Evolutionary conservation across 1,284 basidiomycete species (phyloP).

Genomic region (Entoloma clypeatum): DNA sequence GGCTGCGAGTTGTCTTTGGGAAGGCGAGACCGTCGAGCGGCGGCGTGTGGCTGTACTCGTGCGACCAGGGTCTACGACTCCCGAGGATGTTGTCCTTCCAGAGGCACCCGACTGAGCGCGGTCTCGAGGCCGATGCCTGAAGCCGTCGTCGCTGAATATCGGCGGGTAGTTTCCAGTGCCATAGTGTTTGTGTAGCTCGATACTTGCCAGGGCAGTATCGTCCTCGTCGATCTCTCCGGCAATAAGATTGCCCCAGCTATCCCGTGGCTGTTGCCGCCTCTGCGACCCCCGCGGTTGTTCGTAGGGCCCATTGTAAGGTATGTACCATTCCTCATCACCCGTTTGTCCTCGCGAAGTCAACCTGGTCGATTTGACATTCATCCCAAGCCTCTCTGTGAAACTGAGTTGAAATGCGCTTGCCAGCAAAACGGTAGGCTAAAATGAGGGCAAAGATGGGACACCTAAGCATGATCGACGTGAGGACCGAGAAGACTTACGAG

Average conservation of each 20-base stretch:
- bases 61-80: conserved; percentile 29
- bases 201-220: conserved; percentile 25
- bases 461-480: too few relatives aligned
- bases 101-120: conserved; percentile 33
- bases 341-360: conserved; percentile 9
- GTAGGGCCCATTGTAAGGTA: conserved; percentile 60
- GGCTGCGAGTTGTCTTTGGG: conserved; percentile 30
- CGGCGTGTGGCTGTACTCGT: conserved; percentile 24
- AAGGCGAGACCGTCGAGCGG: conserved; percentile 29
- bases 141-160: conserved; percentile 11
- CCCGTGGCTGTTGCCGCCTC: conserved; percentile 31
- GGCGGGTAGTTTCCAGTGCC: conserved; percentile 16
- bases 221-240: conserved; percentile 34
- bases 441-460: too few relatives aligned
- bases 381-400: too few relatives aligned
- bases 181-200: conserved; percentile 26
- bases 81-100: conserved; percentile 30
- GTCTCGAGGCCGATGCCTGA: conserved; percentile 15
- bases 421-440: too few relatives aligned
- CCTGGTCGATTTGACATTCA: too few relatives aligned
- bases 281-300: conserved; percentile 37
- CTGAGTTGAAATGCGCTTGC: too few relatives aligned
- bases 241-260: conserved; percentile 49
- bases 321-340: conserved; percentile 52
- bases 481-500: too few relatives aligned